Conservation (phyloP, 352 stramenopile species). For the Pythium dissotocum region DNA sequence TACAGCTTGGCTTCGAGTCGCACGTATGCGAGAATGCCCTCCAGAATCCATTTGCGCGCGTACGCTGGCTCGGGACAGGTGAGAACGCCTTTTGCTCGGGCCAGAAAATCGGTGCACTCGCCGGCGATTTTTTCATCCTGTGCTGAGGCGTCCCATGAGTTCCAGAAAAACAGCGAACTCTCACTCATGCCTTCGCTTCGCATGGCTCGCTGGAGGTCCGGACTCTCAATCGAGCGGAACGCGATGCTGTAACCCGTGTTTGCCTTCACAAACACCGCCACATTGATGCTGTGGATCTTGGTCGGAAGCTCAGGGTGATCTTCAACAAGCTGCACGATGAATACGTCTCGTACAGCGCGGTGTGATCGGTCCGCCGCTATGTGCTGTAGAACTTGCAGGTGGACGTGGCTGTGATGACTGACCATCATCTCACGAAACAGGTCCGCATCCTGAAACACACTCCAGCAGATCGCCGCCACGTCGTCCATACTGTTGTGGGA, state of each 20-base stretch:
- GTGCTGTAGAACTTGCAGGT: too few relatives aligned
- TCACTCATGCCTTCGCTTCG: background rate
- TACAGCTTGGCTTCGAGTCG: too few relatives aligned
- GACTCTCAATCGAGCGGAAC: background rate
- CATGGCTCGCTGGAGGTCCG: background rate
- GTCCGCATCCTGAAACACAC: too few relatives aligned
- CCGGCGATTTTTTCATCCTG: background rate
- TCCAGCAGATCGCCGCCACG: background rate
- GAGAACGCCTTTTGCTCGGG: too few relatives aligned
- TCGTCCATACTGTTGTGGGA: background rate
- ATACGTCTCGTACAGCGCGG: background rate
- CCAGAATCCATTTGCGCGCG: too few relatives aligned
- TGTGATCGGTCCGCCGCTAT: too few relatives aligned
- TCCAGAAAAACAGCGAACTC: background rate
- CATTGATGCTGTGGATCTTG: background rate
- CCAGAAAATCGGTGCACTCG: background rate
- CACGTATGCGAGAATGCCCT: too few relatives aligned
- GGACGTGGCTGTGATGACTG: too few relatives aligned
- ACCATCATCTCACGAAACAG: too few relatives aligned
- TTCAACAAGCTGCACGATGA: too few relatives aligned
- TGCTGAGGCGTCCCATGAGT: background rate
- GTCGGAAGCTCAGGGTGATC: background rate
- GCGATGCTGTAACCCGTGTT: background rate
- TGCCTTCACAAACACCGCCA: background rate
- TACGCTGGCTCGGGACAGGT: too few relatives aligned